Percentiles rank a stretch among this genome's conserved stretches.
These are phyloP conservation scores for Tieghemostelium lacteum DNA, from an alignment of 78 protist species.

Conservation along the genomic window DNA sequence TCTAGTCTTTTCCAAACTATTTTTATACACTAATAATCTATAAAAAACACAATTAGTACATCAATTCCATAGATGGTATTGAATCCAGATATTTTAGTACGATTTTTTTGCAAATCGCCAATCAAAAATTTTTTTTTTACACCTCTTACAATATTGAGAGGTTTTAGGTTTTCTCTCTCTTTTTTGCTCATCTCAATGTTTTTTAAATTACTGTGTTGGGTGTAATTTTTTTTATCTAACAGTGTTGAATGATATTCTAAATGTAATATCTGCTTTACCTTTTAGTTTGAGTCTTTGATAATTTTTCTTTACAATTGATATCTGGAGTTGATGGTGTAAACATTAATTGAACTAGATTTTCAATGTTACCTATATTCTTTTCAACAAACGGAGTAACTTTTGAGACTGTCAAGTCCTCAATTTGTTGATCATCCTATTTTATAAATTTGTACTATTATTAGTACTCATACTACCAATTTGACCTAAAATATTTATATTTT, in stretches of 20 bases:
- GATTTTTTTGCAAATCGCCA: background rate
- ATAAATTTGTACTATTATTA: too few relatives aligned
- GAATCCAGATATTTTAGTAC: background rate
- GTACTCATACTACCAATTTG: too few relatives aligned
- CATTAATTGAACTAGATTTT: conserved; percentile 60
- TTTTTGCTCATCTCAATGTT: too few relatives aligned
- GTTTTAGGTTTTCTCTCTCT: too few relatives aligned
- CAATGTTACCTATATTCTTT: conserved; percentile 38
- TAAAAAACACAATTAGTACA: too few relatives aligned
- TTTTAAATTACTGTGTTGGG: background rate
- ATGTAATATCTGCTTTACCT: background rate
- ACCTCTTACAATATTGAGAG: too few relatives aligned
- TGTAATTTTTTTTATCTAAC: too few relatives aligned
- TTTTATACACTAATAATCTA: conserved; percentile 34
- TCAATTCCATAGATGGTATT: background rate
- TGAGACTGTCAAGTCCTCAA: conserved; percentile 71
- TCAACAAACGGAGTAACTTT: conserved; percentile 72
- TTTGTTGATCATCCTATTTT: conserved; percentile 3
- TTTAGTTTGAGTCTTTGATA: conserved; percentile 56
- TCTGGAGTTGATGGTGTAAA: conserved; percentile 69
- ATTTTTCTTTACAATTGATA: conserved; percentile 37
- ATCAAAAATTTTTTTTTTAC: too few relatives aligned
- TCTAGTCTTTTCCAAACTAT: conserved; percentile 26
- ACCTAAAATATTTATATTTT: too few relatives aligned
- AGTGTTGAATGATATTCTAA: background rate